Percentiles rank a stretch among this genome's conserved stretches.
phyloP scores from a whole-genome alignment of 129 eudicot species.

The Helianthus annuus region DNA sequence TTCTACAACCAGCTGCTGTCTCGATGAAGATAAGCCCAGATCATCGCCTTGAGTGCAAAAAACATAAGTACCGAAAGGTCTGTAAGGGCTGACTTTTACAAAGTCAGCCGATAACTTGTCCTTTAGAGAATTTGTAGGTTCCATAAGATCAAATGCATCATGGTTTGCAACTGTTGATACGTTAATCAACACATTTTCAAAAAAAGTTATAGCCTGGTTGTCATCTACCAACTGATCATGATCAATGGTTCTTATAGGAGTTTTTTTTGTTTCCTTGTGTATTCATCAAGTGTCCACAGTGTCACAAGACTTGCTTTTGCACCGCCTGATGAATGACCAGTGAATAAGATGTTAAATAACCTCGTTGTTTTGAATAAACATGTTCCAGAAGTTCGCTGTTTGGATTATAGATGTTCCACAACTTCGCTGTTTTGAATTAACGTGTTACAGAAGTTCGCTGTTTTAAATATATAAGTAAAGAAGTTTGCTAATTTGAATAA shows the following conservation, averaged over 20 bases:
- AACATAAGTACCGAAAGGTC: conserved; percentile 69
- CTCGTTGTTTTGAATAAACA: too few relatives aligned
- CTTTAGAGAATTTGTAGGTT: conserved; percentile 51
- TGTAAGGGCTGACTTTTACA: conserved; percentile 67
- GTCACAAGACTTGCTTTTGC: conserved; percentile 69
- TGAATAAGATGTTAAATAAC: too few relatives aligned
- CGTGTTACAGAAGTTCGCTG: too few relatives aligned
- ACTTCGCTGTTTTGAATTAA: too few relatives aligned
- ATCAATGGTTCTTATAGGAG: neutral
- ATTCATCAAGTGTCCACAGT: conserved; percentile 66
- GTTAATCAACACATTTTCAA: conserved; percentile 48
- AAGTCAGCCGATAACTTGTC: conserved; percentile 48
- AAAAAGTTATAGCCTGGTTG: conserved; percentile 30
- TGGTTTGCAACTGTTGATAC: conserved; percentile 58
- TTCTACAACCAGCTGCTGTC: conserved; percentile 41
- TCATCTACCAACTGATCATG: conserved; percentile 8
- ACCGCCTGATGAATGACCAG: conserved; percentile 69
- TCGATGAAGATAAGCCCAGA: neutral
- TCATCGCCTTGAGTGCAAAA: conserved; percentile 49
- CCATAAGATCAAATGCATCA: conserved; percentile 69
- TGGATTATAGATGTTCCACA: too few relatives aligned
- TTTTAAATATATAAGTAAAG: too few relatives aligned
- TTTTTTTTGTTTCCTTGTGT: conserved; percentile 25
- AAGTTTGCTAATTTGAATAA: too few relatives aligned
- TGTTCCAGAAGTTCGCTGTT: too few relatives aligned